Base-by-base conservation (phyloP, 2,329 filamentous ascomycete species). In the Eutypa lata region DNA sequence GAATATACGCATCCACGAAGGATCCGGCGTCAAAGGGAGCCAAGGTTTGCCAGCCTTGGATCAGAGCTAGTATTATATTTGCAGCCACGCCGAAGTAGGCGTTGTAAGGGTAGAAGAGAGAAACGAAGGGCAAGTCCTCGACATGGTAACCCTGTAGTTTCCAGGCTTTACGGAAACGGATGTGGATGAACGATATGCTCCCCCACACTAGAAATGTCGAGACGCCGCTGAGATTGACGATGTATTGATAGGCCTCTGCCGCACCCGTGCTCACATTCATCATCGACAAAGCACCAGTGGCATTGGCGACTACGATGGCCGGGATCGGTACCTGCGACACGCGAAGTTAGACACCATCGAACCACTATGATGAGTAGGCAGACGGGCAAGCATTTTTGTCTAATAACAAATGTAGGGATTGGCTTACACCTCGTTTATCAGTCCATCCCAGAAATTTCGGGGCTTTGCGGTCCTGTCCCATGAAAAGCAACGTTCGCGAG, bases 151-250 rank as follows among this genome's bases (percentile, higher is more conserved):
- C 83, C 64, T 88, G 84, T 0, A 68, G 70, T 10, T 68, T 63
- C 84, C 84, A 87, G 0, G 85, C 87, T 10, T 76, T 68, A 33
- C 87, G 84, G 68, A 91, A 90, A 22, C 86, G 84, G 55, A 90
- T 84, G 62, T 90, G 87, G 3, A 83, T 88, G 61, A 88, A 81
- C 24, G 79, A 84, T 61, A 90, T 90, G 37, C 78, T 78, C 2
- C 76, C 87, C 87, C 87, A 90, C 42, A 89, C 87, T 2, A 90
- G 66, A 63, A 90, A 90, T 0, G 86, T 88, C 37, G 84, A 85
- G 2, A 89, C 85, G 3, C 87, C 87, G 6, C 78, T 83, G 0
- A 89, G 73, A 61, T 88, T 89, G 62, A 90, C 82, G 53, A 90
- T 88, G 68, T 89, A 89, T 7, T 68, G 68, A 65, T 89, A 90